Evolutionary conservation across 345 rosid species (phyloP).

Genomic region (Camelina neglecta): DNA sequence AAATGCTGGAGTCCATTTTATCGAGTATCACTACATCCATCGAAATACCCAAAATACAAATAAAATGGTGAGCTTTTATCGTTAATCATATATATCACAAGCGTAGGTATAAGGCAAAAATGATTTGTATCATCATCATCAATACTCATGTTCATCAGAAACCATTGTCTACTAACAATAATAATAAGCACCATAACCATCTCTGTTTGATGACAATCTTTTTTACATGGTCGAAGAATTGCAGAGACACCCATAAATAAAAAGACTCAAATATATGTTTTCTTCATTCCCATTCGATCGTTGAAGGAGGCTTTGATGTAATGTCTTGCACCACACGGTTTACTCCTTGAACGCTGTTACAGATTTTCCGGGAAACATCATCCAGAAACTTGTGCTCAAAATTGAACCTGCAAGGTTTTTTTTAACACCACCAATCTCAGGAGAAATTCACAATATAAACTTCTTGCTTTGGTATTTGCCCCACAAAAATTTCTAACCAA

Average conservation of each 20-base stretch:
- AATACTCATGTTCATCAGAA: constrained; percentile 1
- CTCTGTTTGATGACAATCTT: constrained; percentile 31
- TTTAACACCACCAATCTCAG: constrained; percentile 1
- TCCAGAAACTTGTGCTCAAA: constrained; percentile 95
- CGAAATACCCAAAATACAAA: too few species aligned
- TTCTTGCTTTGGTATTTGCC: background rate
- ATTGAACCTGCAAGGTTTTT: constrained; percentile 64
- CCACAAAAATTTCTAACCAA: background rate
- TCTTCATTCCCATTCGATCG: constrained; percentile 92
- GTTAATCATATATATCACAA: too few species aligned
- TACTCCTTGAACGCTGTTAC: constrained; percentile 93
- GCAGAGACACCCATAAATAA: constrained; percentile 26
- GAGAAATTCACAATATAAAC: background rate
- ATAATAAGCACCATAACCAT: constrained; percentile 19
- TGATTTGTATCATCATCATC: background rate
- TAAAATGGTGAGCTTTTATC: too few species aligned
- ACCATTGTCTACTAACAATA: constrained; percentile 2
- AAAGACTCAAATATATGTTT: background rate
- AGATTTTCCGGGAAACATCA: constrained; percentile 82
- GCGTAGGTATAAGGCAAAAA: background rate
- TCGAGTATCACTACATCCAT: too few species aligned
- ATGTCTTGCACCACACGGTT: constrained; percentile 97
- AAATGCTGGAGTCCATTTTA: too few species aligned
- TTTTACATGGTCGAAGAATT: constrained; percentile 39
- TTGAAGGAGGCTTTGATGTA: constrained; percentile 98